Percentiles rank a stretch among this genome's conserved stretches.
Conservation (phyloP, 2,329 filamentous ascomycete genomes). For the Thielaviopsis populi region DNA sequence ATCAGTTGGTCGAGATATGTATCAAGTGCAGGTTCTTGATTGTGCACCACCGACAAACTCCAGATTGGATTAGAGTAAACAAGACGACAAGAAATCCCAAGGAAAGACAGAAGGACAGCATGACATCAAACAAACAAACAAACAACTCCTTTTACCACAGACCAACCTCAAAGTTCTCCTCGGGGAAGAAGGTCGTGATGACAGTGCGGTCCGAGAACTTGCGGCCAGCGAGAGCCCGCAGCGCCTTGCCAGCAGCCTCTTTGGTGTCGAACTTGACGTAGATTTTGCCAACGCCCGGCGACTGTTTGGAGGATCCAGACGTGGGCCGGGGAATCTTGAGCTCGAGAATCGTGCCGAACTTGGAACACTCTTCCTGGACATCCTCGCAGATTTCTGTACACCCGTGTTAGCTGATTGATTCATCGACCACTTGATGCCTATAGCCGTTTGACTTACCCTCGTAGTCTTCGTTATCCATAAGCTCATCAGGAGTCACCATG, state of each 20-base stretch:
- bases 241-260: conserved; percentile 67
- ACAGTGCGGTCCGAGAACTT: conserved; percentile 96
- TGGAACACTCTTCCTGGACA: conserved; percentile 79
- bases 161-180: conserved; percentile 90
- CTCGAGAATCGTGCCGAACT: conserved; percentile 74
- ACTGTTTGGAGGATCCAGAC: conserved; percentile 67
- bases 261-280: conserved; percentile 80
- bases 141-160: conserved; percentile 49
- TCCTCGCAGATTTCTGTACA: conserved; percentile 84
- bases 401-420: conserved; percentile 24
- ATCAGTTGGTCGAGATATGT: not conserved
- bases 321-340: conserved; percentile 84
- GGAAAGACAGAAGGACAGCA: not conserved
- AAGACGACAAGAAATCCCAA: conserved; percentile 6
- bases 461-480: conserved; percentile 88
- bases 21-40: not conserved
- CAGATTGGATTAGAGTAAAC: conserved; percentile 3
- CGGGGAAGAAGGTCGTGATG: conserved; percentile 89
- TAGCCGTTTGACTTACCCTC: conserved; percentile 48
- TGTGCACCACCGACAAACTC: conserved; percentile 12
- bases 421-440: not conserved
- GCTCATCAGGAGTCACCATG: conserved; percentile 94
- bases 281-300: conserved; percentile 89
- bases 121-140: not conserved
- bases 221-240: conserved; percentile 78